Conservation (phyloP, 805 yeast species). For the Nakazawaea ishiwadae region DNA sequence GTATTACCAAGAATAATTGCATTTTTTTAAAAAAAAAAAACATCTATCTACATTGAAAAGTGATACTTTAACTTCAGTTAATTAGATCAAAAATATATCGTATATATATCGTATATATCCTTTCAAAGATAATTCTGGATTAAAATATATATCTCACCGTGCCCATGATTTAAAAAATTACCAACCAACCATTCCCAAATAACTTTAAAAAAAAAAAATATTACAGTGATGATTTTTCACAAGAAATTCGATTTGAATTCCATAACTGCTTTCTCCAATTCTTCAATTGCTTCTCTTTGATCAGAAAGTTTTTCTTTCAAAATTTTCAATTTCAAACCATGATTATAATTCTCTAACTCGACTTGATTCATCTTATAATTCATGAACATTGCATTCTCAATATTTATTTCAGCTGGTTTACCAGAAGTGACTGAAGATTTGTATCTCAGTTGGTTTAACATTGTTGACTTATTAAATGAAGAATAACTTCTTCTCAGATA, state of each 20-base stretch:
- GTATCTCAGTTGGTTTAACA: not conserved
- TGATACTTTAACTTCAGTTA: not conserved
- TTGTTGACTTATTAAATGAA: not conserved
- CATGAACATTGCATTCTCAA: conserved; percentile 8
- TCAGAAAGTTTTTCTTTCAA: conserved; percentile 5
- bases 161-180: no score
- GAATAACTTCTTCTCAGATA: conserved; percentile 2
- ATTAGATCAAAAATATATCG: not conserved
- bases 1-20: conserved; percentile 9
- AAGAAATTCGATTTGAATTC: conserved; percentile 11
- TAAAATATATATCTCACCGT: no score
- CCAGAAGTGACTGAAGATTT: not conserved
- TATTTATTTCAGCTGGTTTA: conserved; percentile 3
- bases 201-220: not conserved
- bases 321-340: conserved; percentile 6
- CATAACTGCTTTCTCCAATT: conserved; percentile 5
- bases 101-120: no score
- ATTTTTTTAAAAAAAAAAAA: not conserved
- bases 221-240: not conserved
- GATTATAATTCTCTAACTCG: conserved; percentile 4
- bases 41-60: not conserved
- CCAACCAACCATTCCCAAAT: not conserved
- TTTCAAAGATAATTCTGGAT: no score
- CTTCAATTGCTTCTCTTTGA: not conserved
- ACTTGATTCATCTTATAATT: not conserved